Percentiles rank a stretch among this genome's conserved stretches.
phyloP scores from a whole-genome alignment of 2,329 filamentous ascomycete species.

The Diplodia sapinea region DNA sequence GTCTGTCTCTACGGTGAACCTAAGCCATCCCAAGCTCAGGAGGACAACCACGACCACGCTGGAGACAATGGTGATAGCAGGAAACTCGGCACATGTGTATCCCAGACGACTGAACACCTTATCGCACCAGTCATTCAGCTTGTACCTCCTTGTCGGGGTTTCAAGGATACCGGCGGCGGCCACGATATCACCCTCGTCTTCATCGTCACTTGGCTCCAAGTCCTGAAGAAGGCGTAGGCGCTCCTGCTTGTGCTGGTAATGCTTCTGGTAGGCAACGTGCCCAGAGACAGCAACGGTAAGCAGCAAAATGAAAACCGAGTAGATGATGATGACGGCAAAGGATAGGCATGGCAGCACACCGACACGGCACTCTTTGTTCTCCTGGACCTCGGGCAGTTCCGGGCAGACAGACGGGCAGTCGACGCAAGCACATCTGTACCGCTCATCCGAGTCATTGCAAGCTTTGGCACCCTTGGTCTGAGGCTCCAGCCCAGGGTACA shows the following conservation, averaged over 20 bases:
- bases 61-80: slow-evolving; percentile 77
- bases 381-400: slow-evolving; percentile 75
- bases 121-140: slow-evolving; percentile 82
- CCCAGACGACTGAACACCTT: slow-evolving; percentile 80
- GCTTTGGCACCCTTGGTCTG: slow-evolving; percentile 76
- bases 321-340: slow-evolving; percentile 87
- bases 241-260: slow-evolving; percentile 76
- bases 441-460: slow-evolving; percentile 87
- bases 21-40: slow-evolving; percentile 85
- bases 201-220: slow-evolving; percentile 82
- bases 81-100: slow-evolving; percentile 79
- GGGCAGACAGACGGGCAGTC: slow-evolving; percentile 90
- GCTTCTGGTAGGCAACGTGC: slow-evolving; percentile 76
- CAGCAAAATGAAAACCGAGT: slow-evolving; percentile 74
- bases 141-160: slow-evolving; percentile 77
- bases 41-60: slow-evolving; percentile 78
- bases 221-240: slow-evolving; percentile 87
- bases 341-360: slow-evolving; percentile 90
- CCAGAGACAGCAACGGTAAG: slow-evolving; percentile 71
- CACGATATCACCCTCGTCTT: slow-evolving; percentile 87
- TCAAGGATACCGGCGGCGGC: slow-evolving; percentile 79
- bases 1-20: slow-evolving; percentile 87
- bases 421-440: slow-evolving; percentile 88
- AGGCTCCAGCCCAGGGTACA: slow-evolving; percentile 73
- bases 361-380: slow-evolving; percentile 76